Evolutionary conservation across 2,329 filamentous ascomycete species (phyloP).

Genomic region (Arachnomyces sp.): DNA sequence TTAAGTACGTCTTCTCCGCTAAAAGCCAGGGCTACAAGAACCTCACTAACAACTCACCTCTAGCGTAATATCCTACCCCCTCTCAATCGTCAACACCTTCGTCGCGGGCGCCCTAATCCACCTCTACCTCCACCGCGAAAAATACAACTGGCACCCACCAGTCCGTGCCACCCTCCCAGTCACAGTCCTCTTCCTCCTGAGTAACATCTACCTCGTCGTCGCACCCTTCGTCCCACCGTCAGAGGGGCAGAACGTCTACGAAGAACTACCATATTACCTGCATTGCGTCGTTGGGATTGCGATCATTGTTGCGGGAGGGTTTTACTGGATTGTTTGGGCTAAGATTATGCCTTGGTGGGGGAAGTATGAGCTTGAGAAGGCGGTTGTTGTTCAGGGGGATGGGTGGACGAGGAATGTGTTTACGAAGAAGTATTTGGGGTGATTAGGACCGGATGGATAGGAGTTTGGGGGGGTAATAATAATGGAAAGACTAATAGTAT

Average conservation of each 20-base stretch:
- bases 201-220: slow-evolving; percentile 53
- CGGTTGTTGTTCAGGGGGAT: slow-evolving; percentile 9
- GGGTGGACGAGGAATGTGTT: slow-evolving; percentile 10
- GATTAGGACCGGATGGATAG: too few relatives aligned
- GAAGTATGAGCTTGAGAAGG: slow-evolving; percentile 8
- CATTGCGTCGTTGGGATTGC: slow-evolving; percentile 41
- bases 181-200: slow-evolving; percentile 50
- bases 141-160: slow-evolving; percentile 44
- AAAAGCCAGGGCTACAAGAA: slow-evolving; percentile 29
- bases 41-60: neutral
- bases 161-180: slow-evolving; percentile 49
- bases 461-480: too few relatives aligned
- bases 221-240: slow-evolving; percentile 47
- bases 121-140: slow-evolving; percentile 25
- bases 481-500: too few relatives aligned
- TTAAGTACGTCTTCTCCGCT: slow-evolving; percentile 36
- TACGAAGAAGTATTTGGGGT: slow-evolving; percentile 2
- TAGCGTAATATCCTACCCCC: slow-evolving; percentile 16
- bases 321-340: slow-evolving; percentile 34
- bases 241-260: slow-evolving; percentile 37
- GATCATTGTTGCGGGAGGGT: slow-evolving; percentile 36
- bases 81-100: slow-evolving; percentile 20
- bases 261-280: slow-evolving; percentile 40
- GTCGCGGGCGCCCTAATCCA: slow-evolving; percentile 44
- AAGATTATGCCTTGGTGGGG: slow-evolving; percentile 7